Percentiles rank a stretch among this genome's conserved stretches.
phyloP scores from a whole-genome alignment of 768 basidiomycete species.

The Tulasnella sp. region DNA sequence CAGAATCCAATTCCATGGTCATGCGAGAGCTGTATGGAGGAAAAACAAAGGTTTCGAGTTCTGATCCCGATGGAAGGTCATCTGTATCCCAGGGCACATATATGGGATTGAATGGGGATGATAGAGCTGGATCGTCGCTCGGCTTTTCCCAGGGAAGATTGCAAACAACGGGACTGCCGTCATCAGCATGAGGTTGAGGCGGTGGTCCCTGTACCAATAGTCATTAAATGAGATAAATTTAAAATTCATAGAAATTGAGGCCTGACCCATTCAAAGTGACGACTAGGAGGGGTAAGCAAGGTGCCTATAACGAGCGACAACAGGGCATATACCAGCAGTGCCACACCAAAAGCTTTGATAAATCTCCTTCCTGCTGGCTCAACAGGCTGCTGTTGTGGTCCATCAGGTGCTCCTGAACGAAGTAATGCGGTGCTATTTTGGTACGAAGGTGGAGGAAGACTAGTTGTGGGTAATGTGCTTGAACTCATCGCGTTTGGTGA shows the following conservation, averaged over 20 bases:
- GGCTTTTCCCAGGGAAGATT: slow-evolving; percentile 3
- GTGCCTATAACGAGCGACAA: background rate
- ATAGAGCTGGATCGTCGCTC: background rate
- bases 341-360: slow-evolving; percentile 3
- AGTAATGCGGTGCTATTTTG: too few relatives aligned
- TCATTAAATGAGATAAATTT: background rate
- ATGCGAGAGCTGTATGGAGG: background rate
- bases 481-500: too few relatives aligned
- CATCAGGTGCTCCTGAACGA: background rate
- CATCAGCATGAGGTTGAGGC: background rate
- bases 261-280: background rate
- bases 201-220: background rate
- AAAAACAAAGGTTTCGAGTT: too few relatives aligned
- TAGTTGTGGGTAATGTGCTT: too few relatives aligned
- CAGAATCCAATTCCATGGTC: background rate
- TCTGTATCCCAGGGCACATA: background rate
- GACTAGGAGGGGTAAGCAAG: background rate
- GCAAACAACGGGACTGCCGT: background rate
- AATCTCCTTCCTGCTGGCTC: slow-evolving; percentile 8
- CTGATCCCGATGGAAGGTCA: too few relatives aligned
- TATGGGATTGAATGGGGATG: background rate
- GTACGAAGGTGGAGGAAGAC: too few relatives aligned
- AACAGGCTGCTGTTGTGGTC: background rate
- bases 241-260: background rate
- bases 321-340: slow-evolving; percentile 1